phyloP scores from a whole-genome alignment of 148 eudicot genomes.

The Amaranthus palmeri region DNA sequence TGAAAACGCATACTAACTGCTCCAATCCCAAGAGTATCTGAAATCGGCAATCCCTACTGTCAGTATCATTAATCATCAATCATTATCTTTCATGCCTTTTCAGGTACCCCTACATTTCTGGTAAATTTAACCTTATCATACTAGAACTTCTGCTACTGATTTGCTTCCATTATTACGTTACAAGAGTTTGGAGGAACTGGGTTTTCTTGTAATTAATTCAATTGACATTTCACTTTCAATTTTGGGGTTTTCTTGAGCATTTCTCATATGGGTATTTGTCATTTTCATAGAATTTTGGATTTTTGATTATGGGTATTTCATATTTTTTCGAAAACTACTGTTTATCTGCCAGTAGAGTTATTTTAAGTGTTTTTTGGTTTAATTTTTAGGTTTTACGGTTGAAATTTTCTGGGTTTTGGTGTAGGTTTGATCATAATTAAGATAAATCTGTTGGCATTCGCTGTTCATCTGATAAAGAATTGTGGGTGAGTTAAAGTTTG shows the following conservation, averaged over 20 bases:
- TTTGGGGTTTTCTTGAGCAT: background rate
- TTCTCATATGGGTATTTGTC: conserved; percentile 18
- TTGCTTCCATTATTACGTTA: no score
- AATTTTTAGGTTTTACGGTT: background rate
- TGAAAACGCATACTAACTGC: conserved; percentile 2
- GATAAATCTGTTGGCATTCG: background rate
- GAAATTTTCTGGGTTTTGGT: background rate
- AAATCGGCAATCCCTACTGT: background rate
- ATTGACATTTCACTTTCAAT: background rate
- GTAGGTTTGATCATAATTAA: background rate
- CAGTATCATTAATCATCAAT: conserved; percentile 10
- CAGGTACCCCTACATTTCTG: background rate
- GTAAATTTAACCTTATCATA: conserved; percentile 16
- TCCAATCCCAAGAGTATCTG: conserved; percentile 12
- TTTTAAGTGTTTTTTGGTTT: background rate
- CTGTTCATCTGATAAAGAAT: conserved; percentile 14
- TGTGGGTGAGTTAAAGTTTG: conserved; percentile 6
- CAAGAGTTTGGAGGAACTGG: background rate
- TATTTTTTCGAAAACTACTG: conserved; percentile 2
- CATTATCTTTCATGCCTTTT: conserved; percentile 9
- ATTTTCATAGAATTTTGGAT: conserved; percentile 13
- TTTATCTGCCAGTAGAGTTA: conserved; percentile 4
- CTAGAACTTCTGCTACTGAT: background rate
- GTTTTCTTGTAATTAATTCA: conserved; percentile 10
- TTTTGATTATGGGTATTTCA: conserved; percentile 5